phyloP scores from a whole-genome alignment of 2,329 filamentous ascomycete genomes.

The Trichoderma semiorbis region DNA sequence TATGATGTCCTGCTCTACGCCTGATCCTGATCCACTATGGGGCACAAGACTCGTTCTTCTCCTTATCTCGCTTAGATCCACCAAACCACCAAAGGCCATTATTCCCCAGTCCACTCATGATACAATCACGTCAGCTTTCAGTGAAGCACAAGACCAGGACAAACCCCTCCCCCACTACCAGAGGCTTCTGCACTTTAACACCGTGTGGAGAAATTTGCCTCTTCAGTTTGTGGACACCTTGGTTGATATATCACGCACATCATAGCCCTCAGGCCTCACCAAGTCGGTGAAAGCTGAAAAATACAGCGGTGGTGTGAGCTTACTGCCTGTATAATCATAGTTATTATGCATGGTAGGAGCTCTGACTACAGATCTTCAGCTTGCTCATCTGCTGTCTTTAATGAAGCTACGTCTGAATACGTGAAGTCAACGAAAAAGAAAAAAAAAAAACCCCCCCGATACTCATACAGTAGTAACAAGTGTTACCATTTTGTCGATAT shows the following conservation, averaged over 20 bases:
- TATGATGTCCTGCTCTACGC: slow-evolving; percentile 4
- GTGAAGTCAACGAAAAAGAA: neutral
- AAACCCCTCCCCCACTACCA: slow-evolving; percentile 22
- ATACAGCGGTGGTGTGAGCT: neutral
- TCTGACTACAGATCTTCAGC: neutral
- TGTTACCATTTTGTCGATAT: neutral
- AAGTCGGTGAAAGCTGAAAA: slow-evolving; percentile 10
- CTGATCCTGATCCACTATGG: slow-evolving; percentile 25
- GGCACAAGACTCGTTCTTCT: neutral
- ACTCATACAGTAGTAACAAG: neutral
- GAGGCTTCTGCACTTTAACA: slow-evolving; percentile 30
- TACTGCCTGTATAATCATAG: neutral
- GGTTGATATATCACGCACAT: slow-evolving; percentile 14
- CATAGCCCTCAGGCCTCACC: slow-evolving; percentile 2
- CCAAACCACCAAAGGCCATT: neutral
- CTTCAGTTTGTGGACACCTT: slow-evolving; percentile 10
- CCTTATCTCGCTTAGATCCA: slow-evolving; percentile 16
- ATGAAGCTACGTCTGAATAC: neutral
- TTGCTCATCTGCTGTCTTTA: neutral
- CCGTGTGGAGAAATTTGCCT: slow-evolving; percentile 28
- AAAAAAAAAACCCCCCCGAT: no score
- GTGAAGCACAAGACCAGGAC: slow-evolving; percentile 17
- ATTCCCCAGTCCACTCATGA: neutral
- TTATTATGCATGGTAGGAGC: neutral
- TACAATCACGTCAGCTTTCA: slow-evolving; percentile 20